Conservation (phyloP, 2,329 filamentous ascomycete genomes). For the Colletotrichum paranaense region DNA sequence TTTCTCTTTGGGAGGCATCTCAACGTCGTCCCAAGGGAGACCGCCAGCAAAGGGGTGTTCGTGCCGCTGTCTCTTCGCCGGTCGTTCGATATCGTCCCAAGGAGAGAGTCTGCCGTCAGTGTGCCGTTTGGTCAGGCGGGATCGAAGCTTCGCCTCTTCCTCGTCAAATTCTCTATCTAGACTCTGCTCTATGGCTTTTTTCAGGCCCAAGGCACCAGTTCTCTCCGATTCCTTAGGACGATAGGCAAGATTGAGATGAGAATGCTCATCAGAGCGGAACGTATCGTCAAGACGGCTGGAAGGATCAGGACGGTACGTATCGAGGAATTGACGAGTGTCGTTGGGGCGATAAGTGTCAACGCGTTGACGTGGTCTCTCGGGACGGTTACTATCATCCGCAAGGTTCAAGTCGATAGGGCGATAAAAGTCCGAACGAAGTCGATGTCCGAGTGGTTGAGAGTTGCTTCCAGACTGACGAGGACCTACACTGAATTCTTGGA, state of each 20-base stretch:
- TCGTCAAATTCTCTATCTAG: background rate
- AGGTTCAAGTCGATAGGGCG: background rate
- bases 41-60: background rate
- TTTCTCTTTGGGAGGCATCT: background rate
- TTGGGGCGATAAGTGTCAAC: background rate
- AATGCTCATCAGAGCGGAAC: background rate
- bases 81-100: slow-evolving; percentile 40
- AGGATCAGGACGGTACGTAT: background rate
- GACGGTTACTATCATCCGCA: background rate
- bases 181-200: background rate
- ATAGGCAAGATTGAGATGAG: background rate
- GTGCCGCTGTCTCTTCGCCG: slow-evolving; percentile 8
- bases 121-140: background rate
- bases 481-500: background rate
- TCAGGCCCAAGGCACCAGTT: background rate
- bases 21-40: slow-evolving; percentile 10
- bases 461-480: slow-evolving; percentile 4
- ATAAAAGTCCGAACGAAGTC: background rate
- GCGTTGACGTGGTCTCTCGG: background rate
- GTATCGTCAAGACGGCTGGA: background rate
- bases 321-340: background rate
- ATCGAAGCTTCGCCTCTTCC: background rate
- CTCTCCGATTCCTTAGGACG: background rate
- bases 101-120: slow-evolving; percentile 41
- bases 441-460: background rate